These are phyloP conservation scores for Sphaceloma murrayae DNA, from an alignment of 2,329 filamentous ascomycete species.

Conservation along the genomic window DNA sequence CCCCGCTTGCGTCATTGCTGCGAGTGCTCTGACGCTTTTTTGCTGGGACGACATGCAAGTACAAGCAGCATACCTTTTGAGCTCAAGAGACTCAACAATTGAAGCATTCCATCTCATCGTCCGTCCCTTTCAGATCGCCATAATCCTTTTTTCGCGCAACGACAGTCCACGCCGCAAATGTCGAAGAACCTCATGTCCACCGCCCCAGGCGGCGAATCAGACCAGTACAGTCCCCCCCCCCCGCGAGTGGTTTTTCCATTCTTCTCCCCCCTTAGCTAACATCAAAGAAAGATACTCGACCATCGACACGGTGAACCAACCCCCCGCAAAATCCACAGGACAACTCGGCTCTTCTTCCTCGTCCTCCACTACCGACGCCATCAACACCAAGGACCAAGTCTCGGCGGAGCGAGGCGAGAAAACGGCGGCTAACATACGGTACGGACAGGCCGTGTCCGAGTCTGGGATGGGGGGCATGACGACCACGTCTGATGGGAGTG, in stretches of 20 bases:
- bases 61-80: background rate
- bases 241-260: too few species aligned
- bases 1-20: slow-evolving; percentile 16
- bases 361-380: slow-evolving; percentile 22
- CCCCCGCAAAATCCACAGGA: slow-evolving; percentile 46
- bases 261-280: background rate
- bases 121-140: too few species aligned
- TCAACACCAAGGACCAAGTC: slow-evolving; percentile 28
- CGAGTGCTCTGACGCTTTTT: slow-evolving; percentile 6
- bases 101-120: background rate
- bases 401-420: slow-evolving; percentile 35
- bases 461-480: slow-evolving; percentile 48
- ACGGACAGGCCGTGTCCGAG: slow-evolving; percentile 48
- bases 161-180: slow-evolving; percentile 33
- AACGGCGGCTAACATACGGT: slow-evolving; percentile 44
- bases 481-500: slow-evolving; percentile 29
- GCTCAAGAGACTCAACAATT: background rate
- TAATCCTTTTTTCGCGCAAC: too few species aligned
- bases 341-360: slow-evolving; percentile 38
- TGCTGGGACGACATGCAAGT: slow-evolving; percentile 8
- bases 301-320: slow-evolving; percentile 40
- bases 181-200: slow-evolving; percentile 49
- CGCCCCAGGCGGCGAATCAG: slow-evolving; percentile 48
- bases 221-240: slow-evolving; percentile 4
- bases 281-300: slow-evolving; percentile 46